Evolutionary conservation across 2,329 filamentous ascomycete genomes (phyloP), one percentile per base, ranked within the genome.

Genomic region (Botrytis sinoallii): DNA sequence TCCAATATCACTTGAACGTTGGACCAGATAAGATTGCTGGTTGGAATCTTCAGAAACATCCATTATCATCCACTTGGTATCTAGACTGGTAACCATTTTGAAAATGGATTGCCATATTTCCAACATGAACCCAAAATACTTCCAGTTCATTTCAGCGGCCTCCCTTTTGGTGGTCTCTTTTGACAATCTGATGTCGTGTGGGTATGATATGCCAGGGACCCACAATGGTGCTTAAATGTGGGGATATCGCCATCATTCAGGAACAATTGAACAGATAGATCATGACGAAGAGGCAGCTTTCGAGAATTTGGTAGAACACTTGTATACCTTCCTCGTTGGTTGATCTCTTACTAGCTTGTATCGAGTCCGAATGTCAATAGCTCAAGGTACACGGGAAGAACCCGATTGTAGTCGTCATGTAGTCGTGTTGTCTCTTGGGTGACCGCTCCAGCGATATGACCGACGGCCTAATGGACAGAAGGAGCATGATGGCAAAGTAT

Each of bases 171-270:
- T 55, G 52, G 52, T 68, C 52, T 32, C 52, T 29, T 55, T 55
- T 57, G n/a, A 18, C n/a, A 57, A 8, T 29, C 14, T 16, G 14
- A 29, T 57, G 14, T 57, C 52, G n/a, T 29, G 25, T 57, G 38
- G 48, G 22, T 32, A 42, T 14, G 18, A 25, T 25, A 29, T 38
- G 12, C 42, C 22, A 48, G 42, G 22, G 66, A 32, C 48, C 66
- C 66, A 57, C 66, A 48, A 32, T 20, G 12, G 18, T 57, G 10
- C 48, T 68, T 42, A 12, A 57, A 32, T 68, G 35, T 57, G 66
- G 65, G 65, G 65, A 42, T 57, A 42, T 42, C 66, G 66, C n/a
- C 66, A 20, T 68, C 66, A 42, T 68, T 9, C 55, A 59, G 66
- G 38, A 32, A 52, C 38, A 42, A 57, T n/a, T 69, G 66, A 57